Base-by-base conservation (phyloP, 768 basidiomycete genomes). In the Tylopilus sp. region DNA sequence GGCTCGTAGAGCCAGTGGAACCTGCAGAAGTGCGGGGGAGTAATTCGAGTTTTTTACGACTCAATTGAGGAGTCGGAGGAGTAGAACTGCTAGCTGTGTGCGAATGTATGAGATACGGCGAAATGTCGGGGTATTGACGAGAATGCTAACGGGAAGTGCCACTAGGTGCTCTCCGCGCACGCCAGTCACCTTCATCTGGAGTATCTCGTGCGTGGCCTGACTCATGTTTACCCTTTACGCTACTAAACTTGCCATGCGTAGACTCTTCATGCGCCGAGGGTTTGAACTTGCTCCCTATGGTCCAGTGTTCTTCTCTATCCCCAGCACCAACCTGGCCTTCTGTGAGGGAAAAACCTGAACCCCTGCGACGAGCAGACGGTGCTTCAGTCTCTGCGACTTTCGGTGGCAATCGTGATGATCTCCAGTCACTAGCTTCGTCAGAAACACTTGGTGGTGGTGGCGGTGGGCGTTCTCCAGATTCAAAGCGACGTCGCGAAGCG, bases 1-100 rank as follows among this genome's bases (percentile, higher is more conserved):
- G 80, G 13, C 78, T 77, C 11, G 82, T 77, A 17, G 92, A 92
- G 4, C 73, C 77, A 42, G 74, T 78, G 13, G 80, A 92, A 7
- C 73, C 77, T 38, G 74, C 77, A 8, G 80, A 82, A 28, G 89
- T 81, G 30, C 92, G 85, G 24, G 95, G 94, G 3, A 95, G 74
- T 33, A 97, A 82, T 59, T 94, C 90, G 12, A 98, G 78, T 68
- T 91, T 93, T 50, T 82, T 82, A 44, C 93, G 86, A 53, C 76
- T 75, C 58, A 89, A 71, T 63, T 90, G 88, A 33, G 92, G 92
- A 12, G 91, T 90, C 5, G 92, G 84, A 26, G 92, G 87, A 28
- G 86, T 86, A 38, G 89, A 89, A 60, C 68, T 81, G 49, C 69
- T 81, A 30, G 89, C 87, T 91, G 60, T 34, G 30, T 38, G 22